Evolutionary conservation across 2,329 filamentous ascomycete species (phyloP).

Genomic region (Pseudocercospora vitis): DNA sequence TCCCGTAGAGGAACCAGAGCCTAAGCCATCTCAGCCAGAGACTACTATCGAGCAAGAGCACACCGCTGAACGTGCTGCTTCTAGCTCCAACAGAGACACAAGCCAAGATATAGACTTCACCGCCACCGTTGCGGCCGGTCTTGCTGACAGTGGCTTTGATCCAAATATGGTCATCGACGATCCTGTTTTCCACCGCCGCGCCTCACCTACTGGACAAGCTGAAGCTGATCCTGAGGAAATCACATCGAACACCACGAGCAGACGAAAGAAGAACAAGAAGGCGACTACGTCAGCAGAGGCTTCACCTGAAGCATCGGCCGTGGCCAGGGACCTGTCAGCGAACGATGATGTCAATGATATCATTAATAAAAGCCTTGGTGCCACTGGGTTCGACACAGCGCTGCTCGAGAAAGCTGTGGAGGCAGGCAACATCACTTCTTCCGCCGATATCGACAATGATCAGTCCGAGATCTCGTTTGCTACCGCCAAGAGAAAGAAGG

Average conservation of each 20-base stretch:
- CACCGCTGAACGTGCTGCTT: background rate
- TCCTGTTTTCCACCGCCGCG: constrained; percentile 38
- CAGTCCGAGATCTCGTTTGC: constrained; percentile 37
- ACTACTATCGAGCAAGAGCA: background rate
- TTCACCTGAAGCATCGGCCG: background rate
- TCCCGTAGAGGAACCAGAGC: background rate
- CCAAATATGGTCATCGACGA: constrained; percentile 48
- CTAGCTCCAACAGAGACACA: constrained; percentile 7
- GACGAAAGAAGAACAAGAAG: constrained; percentile 40
- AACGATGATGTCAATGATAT: constrained; percentile 38
- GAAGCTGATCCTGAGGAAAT: constrained; percentile 39
- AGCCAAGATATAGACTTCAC: constrained; percentile 48
- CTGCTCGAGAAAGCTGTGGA: constrained; percentile 41
- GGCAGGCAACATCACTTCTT: constrained; percentile 34
- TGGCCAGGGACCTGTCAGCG: constrained; percentile 6
- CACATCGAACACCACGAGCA: constrained; percentile 30
- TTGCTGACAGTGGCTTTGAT: constrained; percentile 50
- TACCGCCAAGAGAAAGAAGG: constrained; percentile 46
- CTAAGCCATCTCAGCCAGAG: too few relatives aligned
- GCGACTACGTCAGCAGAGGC: constrained; percentile 23
- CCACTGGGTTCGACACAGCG: constrained; percentile 36
- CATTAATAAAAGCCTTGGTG: constrained; percentile 39
- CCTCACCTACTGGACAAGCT: constrained; percentile 36
- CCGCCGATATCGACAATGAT: constrained; percentile 21
- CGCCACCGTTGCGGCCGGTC: constrained; percentile 48